phyloP scores from a whole-genome alignment of 2,329 filamentous ascomycete species.

The Aspergillus ustus region DNA sequence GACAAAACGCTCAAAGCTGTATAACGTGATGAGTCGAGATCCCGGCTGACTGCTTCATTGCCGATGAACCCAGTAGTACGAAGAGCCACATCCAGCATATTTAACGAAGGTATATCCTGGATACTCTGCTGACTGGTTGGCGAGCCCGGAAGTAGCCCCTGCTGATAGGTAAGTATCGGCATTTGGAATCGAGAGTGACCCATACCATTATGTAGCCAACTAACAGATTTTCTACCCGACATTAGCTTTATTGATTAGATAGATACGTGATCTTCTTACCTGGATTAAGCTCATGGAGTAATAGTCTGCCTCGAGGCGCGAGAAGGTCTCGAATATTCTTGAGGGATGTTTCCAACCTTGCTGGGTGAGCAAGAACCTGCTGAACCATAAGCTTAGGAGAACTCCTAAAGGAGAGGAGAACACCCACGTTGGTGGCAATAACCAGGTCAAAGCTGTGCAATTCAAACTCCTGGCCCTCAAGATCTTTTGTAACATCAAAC shows the following conservation, averaged over 20 bases:
- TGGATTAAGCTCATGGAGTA: not conserved
- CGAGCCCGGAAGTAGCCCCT: not conserved
- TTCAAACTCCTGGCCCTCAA: constrained; percentile 35
- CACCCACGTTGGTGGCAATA: constrained; percentile 36
- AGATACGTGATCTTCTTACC: not conserved
- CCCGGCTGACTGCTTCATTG: not conserved
- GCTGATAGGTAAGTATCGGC: not conserved
- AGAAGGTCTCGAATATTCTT: constrained; percentile 32
- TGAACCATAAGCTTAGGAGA: not conserved
- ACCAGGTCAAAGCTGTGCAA: constrained; percentile 37
- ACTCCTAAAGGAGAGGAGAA: not conserved
- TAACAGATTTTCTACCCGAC: not conserved
- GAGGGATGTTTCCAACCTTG: not conserved
- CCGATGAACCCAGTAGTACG: not conserved
- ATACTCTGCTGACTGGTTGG: accelerated
- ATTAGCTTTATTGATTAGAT: not conserved
- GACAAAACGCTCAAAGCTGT: not conserved
- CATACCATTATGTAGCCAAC: not conserved
- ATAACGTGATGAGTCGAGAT: not conserved
- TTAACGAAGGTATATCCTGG: not conserved
- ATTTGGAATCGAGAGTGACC: not conserved
- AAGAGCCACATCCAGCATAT: not conserved
- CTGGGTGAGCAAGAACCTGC: not conserved
- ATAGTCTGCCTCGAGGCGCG: constrained; percentile 34
- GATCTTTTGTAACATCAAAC: constrained; percentile 37